Percentiles rank a stretch among this genome's conserved stretches.
phyloP scores from a whole-genome alignment of 805 yeast species.

The Saccharomycopsis fodiens region DNA sequence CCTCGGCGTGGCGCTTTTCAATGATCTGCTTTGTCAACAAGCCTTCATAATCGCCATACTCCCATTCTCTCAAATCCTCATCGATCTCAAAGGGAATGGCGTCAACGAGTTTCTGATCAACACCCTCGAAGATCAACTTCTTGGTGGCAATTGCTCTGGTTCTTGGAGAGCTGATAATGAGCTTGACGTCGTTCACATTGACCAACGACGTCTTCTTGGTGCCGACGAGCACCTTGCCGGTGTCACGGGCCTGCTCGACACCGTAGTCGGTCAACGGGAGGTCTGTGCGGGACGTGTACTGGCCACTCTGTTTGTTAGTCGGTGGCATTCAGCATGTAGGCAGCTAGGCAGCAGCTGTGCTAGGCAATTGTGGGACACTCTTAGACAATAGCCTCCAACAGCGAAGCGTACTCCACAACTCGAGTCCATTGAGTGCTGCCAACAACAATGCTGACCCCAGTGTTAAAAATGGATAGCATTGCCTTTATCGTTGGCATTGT shows the following conservation, averaged over 20 bases:
- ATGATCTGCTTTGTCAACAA: conserved; percentile 58
- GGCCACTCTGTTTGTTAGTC: conserved; percentile 46
- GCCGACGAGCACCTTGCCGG: conserved; percentile 67
- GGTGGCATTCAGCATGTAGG: not conserved
- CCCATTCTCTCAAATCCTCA: conserved; percentile 87
- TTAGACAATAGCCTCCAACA: no score
- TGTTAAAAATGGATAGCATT: no score
- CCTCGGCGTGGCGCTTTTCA: conserved; percentile 49
- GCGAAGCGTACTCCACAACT: no score
- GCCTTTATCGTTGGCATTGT: no score
- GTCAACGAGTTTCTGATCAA: conserved; percentile 36
- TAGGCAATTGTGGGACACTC: no score
- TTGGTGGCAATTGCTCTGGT: conserved; percentile 70
- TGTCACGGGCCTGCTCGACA: conserved; percentile 61
- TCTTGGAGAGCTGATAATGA: conserved; percentile 76
- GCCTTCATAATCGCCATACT: conserved; percentile 95
- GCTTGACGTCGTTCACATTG: conserved; percentile 53
- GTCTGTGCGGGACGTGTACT: conserved; percentile 83
- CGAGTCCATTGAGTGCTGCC: no score
- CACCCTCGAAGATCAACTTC: conserved; percentile 47
- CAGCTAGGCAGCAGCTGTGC: conserved; percentile 23
- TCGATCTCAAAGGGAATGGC: conserved; percentile 41
- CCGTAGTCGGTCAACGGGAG: conserved; percentile 58
- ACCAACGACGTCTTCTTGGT: conserved; percentile 43
- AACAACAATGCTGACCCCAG: no score